A percentile compares a stretch with the other conserved stretches of the same genome.
phyloP scores from a whole-genome alignment of 2,329 filamentous ascomycete species.

The Triangularia setosa region DNA sequence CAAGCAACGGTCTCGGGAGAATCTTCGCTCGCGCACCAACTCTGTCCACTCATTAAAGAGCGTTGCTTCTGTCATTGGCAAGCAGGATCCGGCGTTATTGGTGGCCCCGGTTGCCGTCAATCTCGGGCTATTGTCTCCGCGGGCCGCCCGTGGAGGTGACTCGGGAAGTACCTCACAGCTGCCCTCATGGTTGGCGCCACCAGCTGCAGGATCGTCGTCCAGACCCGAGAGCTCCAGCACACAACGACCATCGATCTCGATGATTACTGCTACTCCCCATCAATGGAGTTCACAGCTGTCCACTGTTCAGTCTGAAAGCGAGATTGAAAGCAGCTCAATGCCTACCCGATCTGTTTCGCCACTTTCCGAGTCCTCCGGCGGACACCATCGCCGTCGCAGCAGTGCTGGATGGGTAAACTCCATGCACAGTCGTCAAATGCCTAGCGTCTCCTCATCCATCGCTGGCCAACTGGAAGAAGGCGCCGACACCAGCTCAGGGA shows the following conservation, averaged over 20 bases:
- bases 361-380: constrained; percentile 31
- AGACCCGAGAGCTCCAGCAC: constrained; percentile 18
- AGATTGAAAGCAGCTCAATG: constrained; percentile 46
- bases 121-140: constrained; percentile 31
- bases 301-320: constrained; percentile 60
- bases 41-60: constrained; percentile 48
- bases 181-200: constrained; percentile 27
- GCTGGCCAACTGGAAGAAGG: constrained; percentile 40
- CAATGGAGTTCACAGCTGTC: constrained; percentile 64
- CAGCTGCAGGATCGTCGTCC: constrained; percentile 25
- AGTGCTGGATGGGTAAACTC: constrained; percentile 45
- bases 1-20: constrained; percentile 50
- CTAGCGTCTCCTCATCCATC: constrained; percentile 55
- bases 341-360: constrained; percentile 47
- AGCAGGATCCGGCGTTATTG: constrained; percentile 38
- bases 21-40: constrained; percentile 43
- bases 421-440: constrained; percentile 49
- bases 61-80: constrained; percentile 49
- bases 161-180: constrained; percentile 13
- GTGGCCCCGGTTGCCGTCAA: constrained; percentile 38
- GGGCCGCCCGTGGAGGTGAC: constrained; percentile 11
- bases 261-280: constrained; percentile 49
- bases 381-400: constrained; percentile 38
- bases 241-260: constrained; percentile 34
- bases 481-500: constrained; percentile 32